Evolutionary conservation across 164 flowering plant genomes (phyloP).

Genomic region (Magnolia sinica): DNA sequence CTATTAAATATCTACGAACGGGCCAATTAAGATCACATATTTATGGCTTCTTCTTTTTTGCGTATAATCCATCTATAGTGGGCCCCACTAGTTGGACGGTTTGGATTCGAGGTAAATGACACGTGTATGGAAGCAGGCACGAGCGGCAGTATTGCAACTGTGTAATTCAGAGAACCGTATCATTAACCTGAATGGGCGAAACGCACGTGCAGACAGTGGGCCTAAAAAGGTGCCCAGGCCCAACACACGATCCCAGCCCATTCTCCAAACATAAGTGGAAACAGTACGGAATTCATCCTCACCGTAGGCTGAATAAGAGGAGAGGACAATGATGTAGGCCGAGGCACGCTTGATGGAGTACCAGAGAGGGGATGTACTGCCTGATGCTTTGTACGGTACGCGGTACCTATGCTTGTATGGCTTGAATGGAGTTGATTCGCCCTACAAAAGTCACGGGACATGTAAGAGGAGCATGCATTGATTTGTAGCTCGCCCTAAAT

Average conservation of each 20-base stretch:
- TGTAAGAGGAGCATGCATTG: too few species aligned
- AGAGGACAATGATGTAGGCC: slow-evolving; percentile 68
- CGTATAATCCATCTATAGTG: too few species aligned
- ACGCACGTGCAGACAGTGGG: not conserved
- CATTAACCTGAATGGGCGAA: not conserved
- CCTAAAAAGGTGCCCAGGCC: not conserved
- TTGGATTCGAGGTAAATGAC: too few species aligned
- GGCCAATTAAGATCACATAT: too few species aligned
- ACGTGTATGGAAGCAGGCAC: too few species aligned
- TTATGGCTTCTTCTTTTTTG: too few species aligned
- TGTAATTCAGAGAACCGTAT: too few species aligned
- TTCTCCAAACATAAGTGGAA: not conserved
- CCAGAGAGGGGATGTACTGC: slow-evolving; percentile 64
- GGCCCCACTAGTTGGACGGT: too few species aligned
- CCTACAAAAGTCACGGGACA: slow-evolving; percentile 34
- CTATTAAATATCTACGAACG: too few species aligned
- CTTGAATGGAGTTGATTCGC: slow-evolving; percentile 68
- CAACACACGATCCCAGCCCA: too few species aligned
- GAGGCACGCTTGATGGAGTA: slow-evolving; percentile 87
- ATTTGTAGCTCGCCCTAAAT: too few species aligned
- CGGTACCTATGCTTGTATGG: slow-evolving; percentile 50
- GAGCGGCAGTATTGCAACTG: too few species aligned
- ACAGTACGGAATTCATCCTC: slow-evolving; percentile 1
- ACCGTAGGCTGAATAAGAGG: slow-evolving; percentile 80
- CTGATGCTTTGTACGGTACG: slow-evolving; percentile 56